A percentile compares a stretch with the other conserved stretches of the same genome.
Evolutionary conservation across 371 early-diverging fungal genomes (phyloP).

Genomic region (Circinella minor): DNA sequence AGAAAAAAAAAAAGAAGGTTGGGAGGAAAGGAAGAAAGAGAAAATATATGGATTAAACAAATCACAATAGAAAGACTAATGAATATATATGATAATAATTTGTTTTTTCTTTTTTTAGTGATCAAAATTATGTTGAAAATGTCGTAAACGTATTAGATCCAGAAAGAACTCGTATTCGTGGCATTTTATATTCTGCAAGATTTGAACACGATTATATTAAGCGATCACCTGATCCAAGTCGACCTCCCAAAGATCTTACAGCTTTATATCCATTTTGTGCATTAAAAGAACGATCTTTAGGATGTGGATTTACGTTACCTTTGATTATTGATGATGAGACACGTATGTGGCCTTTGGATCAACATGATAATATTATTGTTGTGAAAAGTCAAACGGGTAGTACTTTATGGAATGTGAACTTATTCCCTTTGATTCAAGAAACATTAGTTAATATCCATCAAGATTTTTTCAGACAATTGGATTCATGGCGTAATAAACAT

Average conservation of each 20-base stretch:
- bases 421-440: constrained; percentile 71
- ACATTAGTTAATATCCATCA: constrained; percentile 61
- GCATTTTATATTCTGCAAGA: constrained; percentile 75
- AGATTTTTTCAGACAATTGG: constrained; percentile 68
- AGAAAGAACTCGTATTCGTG: constrained; percentile 60
- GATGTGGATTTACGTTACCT: constrained; percentile 58
- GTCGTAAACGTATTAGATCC: constrained; percentile 76
- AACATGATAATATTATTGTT: constrained; percentile 81
- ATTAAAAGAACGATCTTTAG: constrained; percentile 50
- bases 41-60: neutral
- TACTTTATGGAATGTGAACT: constrained; percentile 70
- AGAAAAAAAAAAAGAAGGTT: neutral
- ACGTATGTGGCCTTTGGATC: constrained; percentile 78
- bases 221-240: constrained; percentile 43
- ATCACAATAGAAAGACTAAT: neutral
- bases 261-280: constrained; percentile 73
- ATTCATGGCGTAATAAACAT: constrained; percentile 40
- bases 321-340: constrained; percentile 79
- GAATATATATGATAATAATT: neutral
- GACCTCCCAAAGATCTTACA: constrained; percentile 77
- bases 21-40: neutral
- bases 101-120: constrained; percentile 33
- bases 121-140: constrained; percentile 78
- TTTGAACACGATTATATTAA: constrained; percentile 71
- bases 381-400: constrained; percentile 61